Evolutionary conservation across 345 rosid species (phyloP), one percentile per base, ranked within the genome.

Genomic region (Cardamine occulta): DNA sequence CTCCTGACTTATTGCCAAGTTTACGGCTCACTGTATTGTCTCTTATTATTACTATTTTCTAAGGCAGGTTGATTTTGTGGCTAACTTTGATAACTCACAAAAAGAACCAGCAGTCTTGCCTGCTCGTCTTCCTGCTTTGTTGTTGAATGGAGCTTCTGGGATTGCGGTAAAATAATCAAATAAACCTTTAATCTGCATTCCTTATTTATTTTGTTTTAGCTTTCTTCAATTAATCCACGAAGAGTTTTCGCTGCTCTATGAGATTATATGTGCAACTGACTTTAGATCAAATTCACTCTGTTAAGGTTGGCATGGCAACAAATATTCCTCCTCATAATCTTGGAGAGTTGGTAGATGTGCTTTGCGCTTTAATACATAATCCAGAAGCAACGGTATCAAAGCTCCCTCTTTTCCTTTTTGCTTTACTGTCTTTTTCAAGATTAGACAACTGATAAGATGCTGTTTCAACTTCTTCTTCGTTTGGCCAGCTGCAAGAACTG

Each of bases 321-420:
- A 91, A 88, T 68, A 91, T 94, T 79, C 98, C 98, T 82, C 98
- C 98, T 58, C 98, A 94, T 81, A 94, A 94, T 83, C 93, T 94
- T 63, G 97, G 93, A 54, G 98, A 94, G 82, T 77, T 94, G 85
- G 97, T 94, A 56, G 97, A 94, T 74, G 98, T 86, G 79, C 90
- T 94, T 39, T 90, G 96, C 80, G 96, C 96, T 1, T 82, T 94
- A 74, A 94, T 94, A 76, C 91, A 81, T 73, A 88, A 91, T 81
- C 96, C 97, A 35, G 97, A 91, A 68, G 98, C 97, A 57, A 85
- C 93, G 58, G 97, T 94, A 81, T 81, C 31, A 32, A 45, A 21
- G 34, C 63, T 32, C 28, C 24, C 24, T 58, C 48, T 32, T 59
- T 11, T 39, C 5, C 11, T 37, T 8, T 48, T 64, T 73, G 51